phyloP scores from a whole-genome alignment of 108 stramenopile genomes.

The Tribonema minus region DNA sequence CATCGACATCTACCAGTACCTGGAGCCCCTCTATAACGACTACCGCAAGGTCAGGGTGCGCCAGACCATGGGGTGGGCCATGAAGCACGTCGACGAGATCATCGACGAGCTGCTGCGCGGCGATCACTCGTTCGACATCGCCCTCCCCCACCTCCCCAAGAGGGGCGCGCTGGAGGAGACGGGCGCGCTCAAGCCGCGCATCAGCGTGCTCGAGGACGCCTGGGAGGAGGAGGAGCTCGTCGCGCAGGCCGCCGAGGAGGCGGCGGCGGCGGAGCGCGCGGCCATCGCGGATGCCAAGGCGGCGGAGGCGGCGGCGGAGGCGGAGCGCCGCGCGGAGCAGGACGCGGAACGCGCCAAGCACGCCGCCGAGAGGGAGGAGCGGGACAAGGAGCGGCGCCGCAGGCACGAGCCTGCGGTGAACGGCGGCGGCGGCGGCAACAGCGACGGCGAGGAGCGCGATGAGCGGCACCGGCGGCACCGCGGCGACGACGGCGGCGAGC shows the following conservation, averaged over 20 bases:
- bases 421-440: not conserved
- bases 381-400: constrained; percentile 1
- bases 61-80: constrained; percentile 68
- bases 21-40: constrained; percentile 88
- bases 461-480: too few species aligned
- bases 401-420: not conserved
- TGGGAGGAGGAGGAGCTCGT: constrained; percentile 18
- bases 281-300: constrained; percentile 1
- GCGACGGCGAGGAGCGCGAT: too few species aligned
- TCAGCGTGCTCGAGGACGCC: constrained; percentile 49
- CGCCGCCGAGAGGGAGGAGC: not conserved
- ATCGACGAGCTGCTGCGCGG: constrained; percentile 70
- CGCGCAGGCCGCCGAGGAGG: constrained; percentile 5
- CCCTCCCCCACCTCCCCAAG: constrained; percentile 80
- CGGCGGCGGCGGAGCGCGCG: not conserved
- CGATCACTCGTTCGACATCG: constrained; percentile 75
- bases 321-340: not conserved
- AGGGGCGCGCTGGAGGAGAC: constrained; percentile 69
- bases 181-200: constrained; percentile 48
- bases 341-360: not conserved
- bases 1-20: constrained; percentile 75
- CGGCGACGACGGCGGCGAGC: too few species aligned
- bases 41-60: constrained; percentile 68
- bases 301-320: constrained; percentile 2
- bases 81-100: constrained; percentile 82